A percentile compares a stretch with the other conserved stretches of the same genome.
Conservation (phyloP, 441 rosid genomes). For the Lepidium campestre region DNA sequence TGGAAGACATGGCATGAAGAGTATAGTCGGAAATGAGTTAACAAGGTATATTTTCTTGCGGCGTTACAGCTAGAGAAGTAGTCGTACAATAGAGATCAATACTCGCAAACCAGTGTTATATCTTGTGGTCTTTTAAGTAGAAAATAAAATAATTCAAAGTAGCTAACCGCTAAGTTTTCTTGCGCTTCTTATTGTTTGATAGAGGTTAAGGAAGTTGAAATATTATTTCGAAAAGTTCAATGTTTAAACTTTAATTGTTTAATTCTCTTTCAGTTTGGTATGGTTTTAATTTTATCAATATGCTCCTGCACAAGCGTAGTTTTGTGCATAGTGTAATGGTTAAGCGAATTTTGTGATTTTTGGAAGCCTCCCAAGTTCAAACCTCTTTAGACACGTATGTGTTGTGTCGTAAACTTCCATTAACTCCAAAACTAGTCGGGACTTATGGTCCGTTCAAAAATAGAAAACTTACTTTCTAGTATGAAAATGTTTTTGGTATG, state of each 20-base stretch:
- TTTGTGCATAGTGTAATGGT: no score
- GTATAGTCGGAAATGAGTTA: slow-evolving; percentile 38
- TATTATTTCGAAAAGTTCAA: background rate
- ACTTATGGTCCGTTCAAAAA: no score
- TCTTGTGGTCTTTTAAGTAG: background rate
- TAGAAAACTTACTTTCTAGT: no score
- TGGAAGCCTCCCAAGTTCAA: no score
- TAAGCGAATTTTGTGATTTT: no score
- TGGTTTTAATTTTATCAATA: background rate
- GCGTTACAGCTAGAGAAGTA: background rate
- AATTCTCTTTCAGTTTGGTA: background rate
- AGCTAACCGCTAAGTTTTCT: background rate
- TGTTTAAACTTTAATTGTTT: background rate
- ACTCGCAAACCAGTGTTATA: background rate
- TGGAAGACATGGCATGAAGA: slow-evolving; percentile 67
- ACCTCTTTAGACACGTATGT: no score
- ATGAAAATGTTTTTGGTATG: no score
- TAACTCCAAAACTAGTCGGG: no score
- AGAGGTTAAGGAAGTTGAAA: no score
- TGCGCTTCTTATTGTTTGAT: background rate
- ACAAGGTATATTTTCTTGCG: slow-evolving; percentile 7
- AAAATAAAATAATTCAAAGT: background rate
- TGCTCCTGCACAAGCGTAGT: no score
- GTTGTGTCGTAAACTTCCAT: no score
- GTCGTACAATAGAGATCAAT: background rate